A percentile compares a stretch with the other conserved stretches of the same genome.
phyloP scores from a whole-genome alignment of 2,329 filamentous ascomycete species.

The Rhinocladiella similis region DNA sequence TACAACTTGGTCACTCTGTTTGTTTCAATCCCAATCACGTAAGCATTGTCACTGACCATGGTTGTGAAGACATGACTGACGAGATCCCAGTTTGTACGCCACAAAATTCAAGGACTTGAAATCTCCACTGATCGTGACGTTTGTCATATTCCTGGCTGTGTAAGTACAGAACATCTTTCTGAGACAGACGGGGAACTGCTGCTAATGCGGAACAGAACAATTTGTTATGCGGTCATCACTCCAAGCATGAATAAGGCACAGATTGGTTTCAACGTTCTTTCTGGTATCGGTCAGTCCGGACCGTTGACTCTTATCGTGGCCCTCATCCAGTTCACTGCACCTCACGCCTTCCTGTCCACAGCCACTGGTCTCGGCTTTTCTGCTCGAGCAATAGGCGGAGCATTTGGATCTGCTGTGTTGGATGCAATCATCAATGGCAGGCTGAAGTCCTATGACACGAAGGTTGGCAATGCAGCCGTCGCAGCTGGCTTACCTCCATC shows the following conservation, averaged over 20 bases:
- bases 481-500: constrained; percentile 44
- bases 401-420: constrained; percentile 54
- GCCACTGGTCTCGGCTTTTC: constrained; percentile 57
- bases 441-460: constrained; percentile 42
- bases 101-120: constrained; percentile 53
- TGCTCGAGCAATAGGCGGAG: constrained; percentile 54
- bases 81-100: constrained; percentile 39
- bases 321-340: constrained; percentile 54
- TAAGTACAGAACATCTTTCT: constrained; percentile 31
- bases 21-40: constrained; percentile 45
- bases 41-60: constrained; percentile 22
- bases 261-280: constrained; percentile 50
- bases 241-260: constrained; percentile 48
- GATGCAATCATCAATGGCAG: constrained; percentile 55
- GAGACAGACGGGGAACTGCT: not conserved
- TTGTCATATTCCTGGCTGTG: constrained; percentile 50
- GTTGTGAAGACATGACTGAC: constrained; percentile 2
- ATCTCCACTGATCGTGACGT: constrained; percentile 48
- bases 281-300: constrained; percentile 52
- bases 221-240: constrained; percentile 49
- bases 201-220: constrained; percentile 35
- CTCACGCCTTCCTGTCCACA: constrained; percentile 54
- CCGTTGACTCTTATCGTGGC: constrained; percentile 53
- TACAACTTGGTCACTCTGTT: constrained; percentile 44
- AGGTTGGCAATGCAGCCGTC: constrained; percentile 44